phyloP scores from a whole-genome alignment of 1,284 basidiomycete genomes.

The Cryptococcus deneoformans region DNA sequence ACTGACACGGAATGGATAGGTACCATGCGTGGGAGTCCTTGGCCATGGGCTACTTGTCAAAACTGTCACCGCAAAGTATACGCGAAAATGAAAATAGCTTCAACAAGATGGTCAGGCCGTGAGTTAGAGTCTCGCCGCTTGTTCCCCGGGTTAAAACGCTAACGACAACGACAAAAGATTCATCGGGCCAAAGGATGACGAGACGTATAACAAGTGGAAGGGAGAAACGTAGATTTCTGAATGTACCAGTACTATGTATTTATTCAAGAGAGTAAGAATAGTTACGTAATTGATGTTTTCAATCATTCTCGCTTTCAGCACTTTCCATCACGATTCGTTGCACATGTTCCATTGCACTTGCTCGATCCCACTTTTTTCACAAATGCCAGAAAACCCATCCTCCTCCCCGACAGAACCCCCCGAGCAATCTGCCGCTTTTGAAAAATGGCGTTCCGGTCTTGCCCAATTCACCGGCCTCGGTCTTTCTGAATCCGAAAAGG shows the following conservation, averaged over 20 bases:
- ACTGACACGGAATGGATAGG: slow-evolving; percentile 12
- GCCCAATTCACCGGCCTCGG: slow-evolving; percentile 50
- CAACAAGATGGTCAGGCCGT: slow-evolving; percentile 45
- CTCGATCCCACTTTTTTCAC: background rate
- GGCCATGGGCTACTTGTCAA: slow-evolving; percentile 44
- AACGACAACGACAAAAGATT: slow-evolving; percentile 14
- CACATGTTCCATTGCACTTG: background rate
- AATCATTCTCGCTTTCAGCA: background rate
- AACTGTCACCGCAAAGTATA: slow-evolving; percentile 40
- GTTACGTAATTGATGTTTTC: background rate
- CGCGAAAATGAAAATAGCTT: slow-evolving; percentile 45
- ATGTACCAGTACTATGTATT: background rate
- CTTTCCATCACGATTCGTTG: background rate
- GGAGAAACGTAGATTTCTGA: background rate
- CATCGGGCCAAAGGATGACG: slow-evolving; percentile 37
- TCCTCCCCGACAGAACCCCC: background rate
- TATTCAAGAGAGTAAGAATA: background rate
- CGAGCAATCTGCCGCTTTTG: slow-evolving; percentile 34
- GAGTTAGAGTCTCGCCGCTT: slow-evolving; percentile 14
- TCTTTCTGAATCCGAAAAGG: slow-evolving; percentile 38
- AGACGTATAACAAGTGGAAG: slow-evolving; percentile 25
- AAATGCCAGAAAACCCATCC: background rate
- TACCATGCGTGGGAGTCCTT: slow-evolving; percentile 52
- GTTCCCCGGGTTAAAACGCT: background rate
- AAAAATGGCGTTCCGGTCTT: slow-evolving; percentile 46